These are phyloP conservation scores for Ceratobasidium sp. DNA, from an alignment of 1,284 basidiomycete species.

Conservation along the genomic window DNA sequence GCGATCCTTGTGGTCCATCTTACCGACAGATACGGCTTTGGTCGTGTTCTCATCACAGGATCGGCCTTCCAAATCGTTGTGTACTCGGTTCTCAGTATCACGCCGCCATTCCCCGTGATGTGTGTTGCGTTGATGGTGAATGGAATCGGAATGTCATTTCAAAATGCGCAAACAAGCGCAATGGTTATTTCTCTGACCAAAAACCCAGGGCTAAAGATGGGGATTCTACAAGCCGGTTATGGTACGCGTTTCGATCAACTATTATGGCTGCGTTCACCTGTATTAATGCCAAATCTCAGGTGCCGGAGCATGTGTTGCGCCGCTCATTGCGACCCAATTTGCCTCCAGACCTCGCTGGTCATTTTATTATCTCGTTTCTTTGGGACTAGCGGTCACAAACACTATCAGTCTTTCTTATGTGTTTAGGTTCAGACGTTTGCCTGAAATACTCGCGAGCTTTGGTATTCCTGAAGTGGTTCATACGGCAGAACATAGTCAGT, in stretches of 20 bases:
- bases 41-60: constrained; percentile 22
- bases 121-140: constrained; percentile 35
- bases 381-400: constrained; percentile 43
- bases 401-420: constrained; percentile 46
- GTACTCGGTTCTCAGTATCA: constrained; percentile 32
- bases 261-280: too few relatives aligned
- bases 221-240: constrained; percentile 40
- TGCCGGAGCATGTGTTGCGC: constrained; percentile 39
- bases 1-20: constrained; percentile 37
- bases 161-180: constrained; percentile 38
- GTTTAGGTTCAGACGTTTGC: constrained; percentile 49
- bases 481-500: constrained; percentile 13
- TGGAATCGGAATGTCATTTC: constrained; percentile 37
- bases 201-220: constrained; percentile 40
- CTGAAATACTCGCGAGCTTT: constrained; percentile 29
- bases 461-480: constrained; percentile 36
- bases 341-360: constrained; percentile 41
- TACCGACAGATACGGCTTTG: constrained; percentile 39
- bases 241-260: background rate
- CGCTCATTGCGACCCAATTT: constrained; percentile 41
- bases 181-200: constrained; percentile 38
- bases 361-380: constrained; percentile 43
- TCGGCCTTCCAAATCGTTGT: constrained; percentile 38
- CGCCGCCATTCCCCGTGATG: constrained; percentile 41
- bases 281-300: constrained; percentile 25